These are phyloP conservation scores for Calonectria hawksworthii DNA, from an alignment of 2,329 filamentous ascomycete species.

Conservation along the genomic window DNA sequence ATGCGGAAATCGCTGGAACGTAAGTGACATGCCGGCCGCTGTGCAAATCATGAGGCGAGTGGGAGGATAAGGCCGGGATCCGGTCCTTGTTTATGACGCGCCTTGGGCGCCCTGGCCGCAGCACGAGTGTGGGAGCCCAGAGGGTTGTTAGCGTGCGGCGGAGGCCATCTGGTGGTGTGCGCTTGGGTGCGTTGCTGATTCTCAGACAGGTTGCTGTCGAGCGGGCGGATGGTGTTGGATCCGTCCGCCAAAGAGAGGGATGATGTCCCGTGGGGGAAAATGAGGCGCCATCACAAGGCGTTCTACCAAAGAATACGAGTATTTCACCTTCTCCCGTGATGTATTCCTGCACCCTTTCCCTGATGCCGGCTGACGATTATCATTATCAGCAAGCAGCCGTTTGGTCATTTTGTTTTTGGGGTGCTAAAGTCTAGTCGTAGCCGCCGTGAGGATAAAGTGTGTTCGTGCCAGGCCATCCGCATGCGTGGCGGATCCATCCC, in stretches of 20 bases:
- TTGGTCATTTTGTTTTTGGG: neutral
- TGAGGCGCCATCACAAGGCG: constrained; percentile 20
- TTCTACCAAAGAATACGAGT: neutral
- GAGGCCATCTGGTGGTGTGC: constrained; percentile 3
- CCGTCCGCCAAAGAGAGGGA: neutral
- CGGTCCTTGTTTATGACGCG: constrained; percentile 16
- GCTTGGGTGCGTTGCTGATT: neutral
- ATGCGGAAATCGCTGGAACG: constrained; percentile 25
- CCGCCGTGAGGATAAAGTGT: neutral
- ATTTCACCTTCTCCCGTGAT: constrained; percentile 11
- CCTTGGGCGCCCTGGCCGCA: constrained; percentile 6
- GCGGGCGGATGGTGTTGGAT: neutral
- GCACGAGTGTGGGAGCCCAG: constrained; percentile 2
- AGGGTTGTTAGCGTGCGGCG: constrained; percentile 2
- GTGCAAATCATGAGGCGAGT: constrained; percentile 18
- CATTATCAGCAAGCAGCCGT: neutral
- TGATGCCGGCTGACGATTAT: constrained; percentile 1
- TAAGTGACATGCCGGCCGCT: constrained; percentile 21
- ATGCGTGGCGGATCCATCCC: constrained; percentile 15
- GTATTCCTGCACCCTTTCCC: neutral
- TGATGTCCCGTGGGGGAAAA: neutral
- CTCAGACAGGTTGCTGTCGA: neutral
- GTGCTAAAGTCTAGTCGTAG: neutral
- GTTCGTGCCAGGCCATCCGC: neutral
- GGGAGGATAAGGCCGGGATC: constrained; percentile 9